These are phyloP conservation scores for Candida silvicultrix DNA, from an alignment of 805 yeast genomes.

Conservation along the genomic window DNA sequence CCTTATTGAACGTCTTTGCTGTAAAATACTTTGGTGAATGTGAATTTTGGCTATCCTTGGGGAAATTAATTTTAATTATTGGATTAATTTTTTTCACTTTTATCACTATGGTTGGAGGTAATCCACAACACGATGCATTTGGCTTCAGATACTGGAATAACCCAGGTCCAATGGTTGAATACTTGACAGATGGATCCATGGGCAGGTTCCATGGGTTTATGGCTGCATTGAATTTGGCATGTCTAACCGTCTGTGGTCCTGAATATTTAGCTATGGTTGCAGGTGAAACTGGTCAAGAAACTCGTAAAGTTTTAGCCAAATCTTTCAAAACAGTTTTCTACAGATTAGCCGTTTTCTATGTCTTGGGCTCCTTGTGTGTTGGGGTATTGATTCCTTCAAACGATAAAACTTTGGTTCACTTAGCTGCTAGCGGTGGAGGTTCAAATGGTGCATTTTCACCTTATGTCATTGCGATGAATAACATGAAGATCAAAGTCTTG, in stretches of 20 bases:
- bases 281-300: constrained; percentile 67
- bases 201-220: constrained; percentile 72
- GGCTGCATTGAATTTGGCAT: constrained; percentile 62
- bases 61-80: constrained; percentile 63
- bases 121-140: constrained; percentile 58
- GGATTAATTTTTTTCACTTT: constrained; percentile 72
- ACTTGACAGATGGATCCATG: constrained; percentile 43
- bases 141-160: constrained; percentile 52
- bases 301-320: constrained; percentile 63
- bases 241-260: constrained; percentile 78
- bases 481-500: constrained; percentile 41
- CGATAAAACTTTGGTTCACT: constrained; percentile 42
- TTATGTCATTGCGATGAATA: constrained; percentile 46
- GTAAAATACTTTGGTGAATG: constrained; percentile 74
- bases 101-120: constrained; percentile 81
- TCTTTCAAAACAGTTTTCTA: constrained; percentile 71
- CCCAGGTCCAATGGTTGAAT: constrained; percentile 51
- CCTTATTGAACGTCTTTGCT: constrained; percentile 60
- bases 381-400: constrained; percentile 62
- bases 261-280: constrained; percentile 81
- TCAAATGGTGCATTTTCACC: constrained; percentile 44
- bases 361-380: constrained; percentile 60
- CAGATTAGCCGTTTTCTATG: constrained; percentile 55
- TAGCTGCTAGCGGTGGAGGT: constrained; percentile 32
- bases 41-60: constrained; percentile 70